Conservation (phyloP, 2,329 filamentous ascomycete genomes). For the Talaromyces sp. region DNA sequence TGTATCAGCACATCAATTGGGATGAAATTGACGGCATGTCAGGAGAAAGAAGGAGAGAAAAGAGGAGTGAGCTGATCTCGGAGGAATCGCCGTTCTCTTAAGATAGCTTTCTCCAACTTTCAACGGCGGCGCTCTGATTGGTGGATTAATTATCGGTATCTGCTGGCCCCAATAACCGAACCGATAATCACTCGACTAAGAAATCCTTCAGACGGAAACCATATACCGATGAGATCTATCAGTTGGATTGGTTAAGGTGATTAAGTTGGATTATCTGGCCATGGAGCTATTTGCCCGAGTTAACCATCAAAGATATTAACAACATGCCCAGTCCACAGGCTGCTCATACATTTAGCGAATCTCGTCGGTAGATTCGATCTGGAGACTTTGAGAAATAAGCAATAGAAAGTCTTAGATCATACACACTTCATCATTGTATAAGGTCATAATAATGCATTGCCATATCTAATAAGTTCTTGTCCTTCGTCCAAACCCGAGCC, state of each 20-base stretch:
- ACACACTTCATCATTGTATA: background rate
- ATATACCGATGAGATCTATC: background rate
- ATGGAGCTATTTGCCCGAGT: too few species aligned
- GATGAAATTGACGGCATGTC: background rate
- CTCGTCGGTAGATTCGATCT: too few species aligned
- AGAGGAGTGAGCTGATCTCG: background rate
- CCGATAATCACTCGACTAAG: background rate
- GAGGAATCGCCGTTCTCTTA: background rate
- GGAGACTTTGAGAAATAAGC: too few species aligned
- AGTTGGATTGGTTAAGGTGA: too few species aligned
- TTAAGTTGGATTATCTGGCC: too few species aligned
- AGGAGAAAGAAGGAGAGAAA: background rate
- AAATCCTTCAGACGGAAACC: background rate
- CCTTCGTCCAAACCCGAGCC: background rate
- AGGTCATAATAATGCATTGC: slow-evolving; percentile 7
- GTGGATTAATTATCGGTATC: background rate
- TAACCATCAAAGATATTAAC: too few species aligned
- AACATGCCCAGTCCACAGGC: too few species aligned
- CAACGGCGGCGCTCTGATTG: background rate
- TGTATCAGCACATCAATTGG: background rate
- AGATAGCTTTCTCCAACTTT: background rate
- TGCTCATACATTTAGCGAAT: too few species aligned
- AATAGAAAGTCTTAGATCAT: background rate
- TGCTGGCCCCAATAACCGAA: background rate
- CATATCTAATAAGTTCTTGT: slow-evolving; percentile 1